Conservation (phyloP, 306 rosid species). For the Fagus crenata region DNA sequence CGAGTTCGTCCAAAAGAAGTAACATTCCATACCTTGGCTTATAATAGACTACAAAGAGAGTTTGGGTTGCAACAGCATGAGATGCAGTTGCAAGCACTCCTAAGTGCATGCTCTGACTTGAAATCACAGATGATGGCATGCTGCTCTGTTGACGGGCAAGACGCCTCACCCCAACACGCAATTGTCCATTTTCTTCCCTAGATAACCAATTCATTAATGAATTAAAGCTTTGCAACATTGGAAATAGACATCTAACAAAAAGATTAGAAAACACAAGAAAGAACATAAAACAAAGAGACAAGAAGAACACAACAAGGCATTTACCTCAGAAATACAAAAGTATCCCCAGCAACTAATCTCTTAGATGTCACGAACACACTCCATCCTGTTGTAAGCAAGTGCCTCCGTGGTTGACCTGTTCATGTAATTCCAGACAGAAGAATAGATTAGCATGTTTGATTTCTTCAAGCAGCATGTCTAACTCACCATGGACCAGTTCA, state of each 20-base stretch:
- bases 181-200: conserved; percentile 76
- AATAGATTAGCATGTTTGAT: neutral
- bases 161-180: conserved; percentile 89
- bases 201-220: conserved; percentile 27
- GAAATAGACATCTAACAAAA: neutral
- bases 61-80: conserved; percentile 81
- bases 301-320: neutral
- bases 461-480: neutral
- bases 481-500: neutral
- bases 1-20: conserved; percentile 9
- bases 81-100: conserved; percentile 99
- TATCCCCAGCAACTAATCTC: conserved; percentile 86
- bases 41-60: conserved; percentile 73
- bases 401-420: conserved; percentile 95
- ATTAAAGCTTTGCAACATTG: conserved; percentile 15
- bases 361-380: conserved; percentile 95
- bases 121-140: conserved; percentile 91
- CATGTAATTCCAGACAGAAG: conserved; percentile 19
- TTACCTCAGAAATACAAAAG: conserved; percentile 86
- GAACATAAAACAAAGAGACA: conserved; percentile 11
- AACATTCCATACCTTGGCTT: conserved; percentile 70
- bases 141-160: conserved; percentile 74
- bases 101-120: conserved; percentile 93
- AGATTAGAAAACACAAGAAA: neutral
- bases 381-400: conserved; percentile 97